A percentile compares a stretch with the other conserved stretches of the same genome.
Conservation (phyloP, 2,329 filamentous ascomycete genomes). For the Alternaria sp. region DNA sequence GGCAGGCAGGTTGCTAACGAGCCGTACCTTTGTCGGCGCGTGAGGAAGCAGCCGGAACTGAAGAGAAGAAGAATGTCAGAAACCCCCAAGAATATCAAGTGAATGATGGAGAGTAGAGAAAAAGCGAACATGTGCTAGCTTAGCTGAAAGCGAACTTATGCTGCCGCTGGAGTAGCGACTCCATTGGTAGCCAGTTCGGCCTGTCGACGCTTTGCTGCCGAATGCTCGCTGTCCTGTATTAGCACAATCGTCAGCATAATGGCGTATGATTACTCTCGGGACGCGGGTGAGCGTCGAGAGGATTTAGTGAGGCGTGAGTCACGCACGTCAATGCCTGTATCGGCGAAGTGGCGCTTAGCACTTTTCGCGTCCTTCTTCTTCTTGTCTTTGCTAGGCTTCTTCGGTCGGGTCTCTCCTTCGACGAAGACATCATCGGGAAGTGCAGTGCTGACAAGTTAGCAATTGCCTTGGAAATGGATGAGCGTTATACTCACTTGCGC, state of each 20-base stretch:
- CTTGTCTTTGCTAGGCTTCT: slow-evolving; percentile 52
- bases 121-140: slow-evolving; percentile 40
- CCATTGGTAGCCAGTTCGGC: slow-evolving; percentile 38
- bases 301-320: slow-evolving; percentile 25
- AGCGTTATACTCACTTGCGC: slow-evolving; percentile 70
- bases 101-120: slow-evolving; percentile 16
- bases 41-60: slow-evolving; percentile 33
- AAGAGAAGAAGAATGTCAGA: slow-evolving; percentile 32
- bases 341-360: slow-evolving; percentile 53
- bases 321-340: slow-evolving; percentile 57
- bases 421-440: slow-evolving; percentile 90
- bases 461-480: not conserved
- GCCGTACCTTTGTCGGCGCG: slow-evolving; percentile 16
- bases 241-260: slow-evolving; percentile 44
- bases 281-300: slow-evolving; percentile 22
- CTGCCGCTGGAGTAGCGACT: slow-evolving; percentile 35
- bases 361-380: slow-evolving; percentile 39
- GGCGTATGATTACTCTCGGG: slow-evolving; percentile 26
- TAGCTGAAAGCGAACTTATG: slow-evolving; percentile 37
- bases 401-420: slow-evolving; percentile 68
- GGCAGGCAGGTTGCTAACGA: slow-evolving; percentile 11
- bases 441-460: slow-evolving; percentile 68
- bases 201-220: slow-evolving; percentile 42
- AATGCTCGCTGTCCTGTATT: slow-evolving; percentile 46
- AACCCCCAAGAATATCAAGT: slow-evolving; percentile 19